Conservation (phyloP, 768 basidiomycete genomes). For the Lepiota brunneoincarnata region DNA sequence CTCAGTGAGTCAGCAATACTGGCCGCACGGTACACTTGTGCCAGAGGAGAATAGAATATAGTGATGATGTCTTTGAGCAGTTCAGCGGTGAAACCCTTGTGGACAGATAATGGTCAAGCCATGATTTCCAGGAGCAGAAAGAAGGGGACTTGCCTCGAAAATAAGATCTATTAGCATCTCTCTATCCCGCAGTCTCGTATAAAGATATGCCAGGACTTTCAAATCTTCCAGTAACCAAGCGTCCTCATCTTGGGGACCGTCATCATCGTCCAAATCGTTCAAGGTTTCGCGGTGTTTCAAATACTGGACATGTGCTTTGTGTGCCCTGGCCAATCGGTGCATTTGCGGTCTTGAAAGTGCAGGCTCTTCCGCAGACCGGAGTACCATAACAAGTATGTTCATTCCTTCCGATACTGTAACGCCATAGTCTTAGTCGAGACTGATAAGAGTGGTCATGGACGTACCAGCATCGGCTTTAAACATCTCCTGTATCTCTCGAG, state of each 20-base stretch:
- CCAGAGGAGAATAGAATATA: conserved; percentile 95
- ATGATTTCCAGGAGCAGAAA: background rate
- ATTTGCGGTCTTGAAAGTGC: conserved; percentile 73
- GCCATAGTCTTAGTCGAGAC: conserved; percentile 1
- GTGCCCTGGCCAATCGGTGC: conserved; percentile 74
- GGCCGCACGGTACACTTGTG: conserved; percentile 96
- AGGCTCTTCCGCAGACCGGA: conserved; percentile 78
- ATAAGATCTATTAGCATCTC: conserved; percentile 91
- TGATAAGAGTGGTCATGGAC: conserved; percentile 18
- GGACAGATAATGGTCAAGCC: background rate
- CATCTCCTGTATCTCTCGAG: conserved; percentile 82
- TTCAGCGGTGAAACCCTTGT: conserved; percentile 89
- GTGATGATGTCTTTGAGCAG: conserved; percentile 97
- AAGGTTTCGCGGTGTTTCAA: conserved; percentile 52
- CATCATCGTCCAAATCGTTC: conserved; percentile 87
- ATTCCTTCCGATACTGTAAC: conserved; percentile 62
- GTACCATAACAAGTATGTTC: conserved; percentile 75
- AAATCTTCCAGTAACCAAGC: conserved; percentile 97
- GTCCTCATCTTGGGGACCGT: conserved; percentile 91
- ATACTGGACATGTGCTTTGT: conserved; percentile 79
- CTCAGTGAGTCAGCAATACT: conserved; percentile 92
- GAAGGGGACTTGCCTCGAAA: conserved; percentile 71
- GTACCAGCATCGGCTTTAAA: conserved; percentile 78
- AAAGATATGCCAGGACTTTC: conserved; percentile 72
- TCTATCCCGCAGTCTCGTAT: conserved; percentile 78